Conservation (phyloP, 1,139 yeast genomes). For the Suhomyces kunorum region DNA sequence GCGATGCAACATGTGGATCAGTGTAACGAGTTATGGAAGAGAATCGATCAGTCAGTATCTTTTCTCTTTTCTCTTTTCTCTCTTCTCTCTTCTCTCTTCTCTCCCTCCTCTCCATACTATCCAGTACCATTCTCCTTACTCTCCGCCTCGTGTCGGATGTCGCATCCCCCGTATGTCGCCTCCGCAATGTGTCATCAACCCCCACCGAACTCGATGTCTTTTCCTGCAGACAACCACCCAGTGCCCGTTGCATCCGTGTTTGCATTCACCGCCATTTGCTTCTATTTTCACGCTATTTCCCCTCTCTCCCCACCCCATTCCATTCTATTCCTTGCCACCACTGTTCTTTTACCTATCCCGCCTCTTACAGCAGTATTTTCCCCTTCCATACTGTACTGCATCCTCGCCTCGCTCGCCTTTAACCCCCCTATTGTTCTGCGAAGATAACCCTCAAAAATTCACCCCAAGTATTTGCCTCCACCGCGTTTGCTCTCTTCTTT, state of each 20-base stretch:
- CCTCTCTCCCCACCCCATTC: neutral
- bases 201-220: neutral
- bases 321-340: neutral
- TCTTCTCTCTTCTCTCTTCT: too few species aligned
- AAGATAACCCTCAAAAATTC: neutral
- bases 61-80: too few species aligned
- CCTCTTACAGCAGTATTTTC: neutral
- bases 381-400: too few species aligned
- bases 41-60: too few species aligned
- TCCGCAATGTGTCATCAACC: slow-evolving; percentile 3
- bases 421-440: slow-evolving; percentile 6
- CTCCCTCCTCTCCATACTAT: too few species aligned
- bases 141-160: neutral
- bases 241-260: slow-evolving; percentile 2
- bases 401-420: neutral
- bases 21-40: too few species aligned
- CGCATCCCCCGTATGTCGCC: slow-evolving; percentile 1
- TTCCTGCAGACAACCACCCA: neutral
- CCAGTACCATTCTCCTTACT: too few species aligned
- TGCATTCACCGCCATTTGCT: neutral
- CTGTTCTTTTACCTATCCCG: neutral
- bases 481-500: neutral
- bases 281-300: neutral
- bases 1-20: neutral
- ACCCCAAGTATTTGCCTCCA: neutral